Evolutionary conservation across 352 stramenopile genomes (phyloP).

Genomic region (Thalassiosira mediterranea): DNA sequence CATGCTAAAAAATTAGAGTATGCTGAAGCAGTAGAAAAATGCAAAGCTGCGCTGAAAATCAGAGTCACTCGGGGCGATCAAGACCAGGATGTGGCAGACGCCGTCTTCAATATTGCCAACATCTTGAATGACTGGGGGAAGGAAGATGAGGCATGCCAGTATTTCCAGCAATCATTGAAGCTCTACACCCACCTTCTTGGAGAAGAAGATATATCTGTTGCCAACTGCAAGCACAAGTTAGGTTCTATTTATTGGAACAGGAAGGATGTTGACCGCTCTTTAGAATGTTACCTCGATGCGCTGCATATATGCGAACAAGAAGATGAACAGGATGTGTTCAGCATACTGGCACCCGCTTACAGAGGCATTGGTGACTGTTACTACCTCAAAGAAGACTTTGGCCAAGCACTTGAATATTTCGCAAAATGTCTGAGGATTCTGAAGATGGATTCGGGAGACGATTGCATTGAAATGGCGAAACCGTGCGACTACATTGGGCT

Average conservation of each 20-base stretch:
- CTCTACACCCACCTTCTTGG: conserved; percentile 43
- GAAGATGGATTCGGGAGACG: conserved; percentile 42
- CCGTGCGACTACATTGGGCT: conserved; percentile 50
- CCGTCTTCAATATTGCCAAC: conserved; percentile 59
- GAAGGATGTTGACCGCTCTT: conserved; percentile 40
- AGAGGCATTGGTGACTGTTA: conserved; percentile 52
- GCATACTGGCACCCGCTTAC: conserved; percentile 43
- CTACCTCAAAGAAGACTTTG: conserved; percentile 43
- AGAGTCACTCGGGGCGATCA: conserved; percentile 29
- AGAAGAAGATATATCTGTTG: conserved; percentile 51
- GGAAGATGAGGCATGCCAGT: conserved; percentile 47
- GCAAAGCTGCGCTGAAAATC: conserved; percentile 54
- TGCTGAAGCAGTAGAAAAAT: conserved; percentile 51
- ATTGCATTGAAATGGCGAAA: conserved; percentile 48
- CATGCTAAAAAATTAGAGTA: conserved; percentile 49
- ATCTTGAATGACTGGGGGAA: conserved; percentile 55
- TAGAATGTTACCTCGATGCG: conserved; percentile 37
- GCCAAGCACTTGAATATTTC: conserved; percentile 49
- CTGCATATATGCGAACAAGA: conserved; percentile 44
- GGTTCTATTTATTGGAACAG: conserved; percentile 47
- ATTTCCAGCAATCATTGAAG: conserved; percentile 50
- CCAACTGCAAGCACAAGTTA: conserved; percentile 52
- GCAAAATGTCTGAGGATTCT: conserved; percentile 45
- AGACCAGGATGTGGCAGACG: conserved; percentile 57
- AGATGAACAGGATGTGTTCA: conserved; percentile 41